Conservation (phyloP, 163 green algal genomes). For the Coccomyxa subellipsoidea region DNA sequence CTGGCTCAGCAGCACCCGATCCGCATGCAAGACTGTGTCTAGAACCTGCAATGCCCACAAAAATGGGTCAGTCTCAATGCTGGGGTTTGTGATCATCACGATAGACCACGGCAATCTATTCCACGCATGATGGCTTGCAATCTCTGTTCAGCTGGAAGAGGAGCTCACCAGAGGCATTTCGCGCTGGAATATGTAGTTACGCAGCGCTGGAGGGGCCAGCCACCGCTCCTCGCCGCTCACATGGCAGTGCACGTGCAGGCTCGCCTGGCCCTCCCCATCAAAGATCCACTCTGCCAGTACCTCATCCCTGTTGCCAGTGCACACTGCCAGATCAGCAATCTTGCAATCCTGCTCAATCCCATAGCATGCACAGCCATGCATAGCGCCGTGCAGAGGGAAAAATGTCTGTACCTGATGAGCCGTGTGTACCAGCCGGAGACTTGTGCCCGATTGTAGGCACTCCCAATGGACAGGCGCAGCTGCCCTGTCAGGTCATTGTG, state of each 20-base stretch:
- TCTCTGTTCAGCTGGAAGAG: too few species aligned
- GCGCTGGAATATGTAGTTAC: conserved; percentile 90
- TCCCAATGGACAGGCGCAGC: conserved; percentile 75
- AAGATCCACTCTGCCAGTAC: conserved; percentile 83
- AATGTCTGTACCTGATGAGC: conserved; percentile 47
- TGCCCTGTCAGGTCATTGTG: conserved; percentile 91
- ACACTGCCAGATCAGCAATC: not conserved
- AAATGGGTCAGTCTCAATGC: not conserved
- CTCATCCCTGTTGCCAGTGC: conserved; percentile 61
- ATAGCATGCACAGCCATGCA: not conserved
- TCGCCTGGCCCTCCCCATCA: not conserved
- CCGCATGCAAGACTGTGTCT: conserved; percentile 77
- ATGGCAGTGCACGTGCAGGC: conserved; percentile 90
- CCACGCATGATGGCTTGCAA: too few species aligned
- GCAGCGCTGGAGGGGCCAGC: conserved; percentile 74
- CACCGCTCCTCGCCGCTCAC: conserved; percentile 73
- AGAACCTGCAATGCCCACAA: conserved; percentile 54
- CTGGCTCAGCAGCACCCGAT: conserved; percentile 23
- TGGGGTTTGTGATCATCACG: too few species aligned
- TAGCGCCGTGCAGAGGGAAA: not conserved
- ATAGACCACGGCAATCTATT: too few species aligned
- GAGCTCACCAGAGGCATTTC: conserved; percentile 83
- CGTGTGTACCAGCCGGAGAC: conserved; percentile 86
- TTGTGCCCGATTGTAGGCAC: conserved; percentile 75
- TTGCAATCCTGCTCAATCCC: not conserved